Evolutionary conservation across 345 rosid species (phyloP), one percentile per base, ranked within the genome.

Genomic region (Cardamine chenopodiifolia): DNA sequence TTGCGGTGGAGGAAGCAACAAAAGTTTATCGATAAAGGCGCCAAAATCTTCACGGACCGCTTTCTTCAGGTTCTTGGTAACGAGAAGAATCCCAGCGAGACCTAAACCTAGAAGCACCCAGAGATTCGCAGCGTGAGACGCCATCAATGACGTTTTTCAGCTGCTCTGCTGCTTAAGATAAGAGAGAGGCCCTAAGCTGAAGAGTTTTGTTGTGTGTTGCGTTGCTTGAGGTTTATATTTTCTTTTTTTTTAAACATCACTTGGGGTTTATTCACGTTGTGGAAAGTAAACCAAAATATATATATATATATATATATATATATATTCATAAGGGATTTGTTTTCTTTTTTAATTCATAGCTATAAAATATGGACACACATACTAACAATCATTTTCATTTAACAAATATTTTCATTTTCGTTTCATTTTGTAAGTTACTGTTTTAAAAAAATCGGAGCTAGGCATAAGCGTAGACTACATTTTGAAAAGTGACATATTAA

Each of bases 1-100:
- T 68, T 79, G 99, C 18, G 99, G 99, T 22, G 99, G 99, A 62
- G 99, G 99, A 40, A 90, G 90, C 0, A 95, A 83, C 62, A 86
- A 81, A 49, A 95, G 87, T 86, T 80, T 90, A 71, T 82, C 84
- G 62, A 95, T 65, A 56, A 95, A 92, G 28, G 99, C 99, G 29
- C 99, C 99, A 62, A 90, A 95, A 82, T 95, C 99, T 63, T 86
- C 87, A 67, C 83, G 87, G 66, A 86, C 55, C 11, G 78, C 66
- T 68, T 80, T 90, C 87, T 90, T 90, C 15, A 92, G 82, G 85
- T 70, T 88, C 73, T 80, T 86, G 1, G 98, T 80, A 68, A 81
- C 42, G 1, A 90, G 69, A 44, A 88, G 55, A 73, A 92, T 89
- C 19, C 99, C 97, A 32, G 98, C 97, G 19, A 95, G 56, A 7